phyloP scores from a whole-genome alignment of 345 rosid genomes.

The Sisymbrium altissimum region DNA sequence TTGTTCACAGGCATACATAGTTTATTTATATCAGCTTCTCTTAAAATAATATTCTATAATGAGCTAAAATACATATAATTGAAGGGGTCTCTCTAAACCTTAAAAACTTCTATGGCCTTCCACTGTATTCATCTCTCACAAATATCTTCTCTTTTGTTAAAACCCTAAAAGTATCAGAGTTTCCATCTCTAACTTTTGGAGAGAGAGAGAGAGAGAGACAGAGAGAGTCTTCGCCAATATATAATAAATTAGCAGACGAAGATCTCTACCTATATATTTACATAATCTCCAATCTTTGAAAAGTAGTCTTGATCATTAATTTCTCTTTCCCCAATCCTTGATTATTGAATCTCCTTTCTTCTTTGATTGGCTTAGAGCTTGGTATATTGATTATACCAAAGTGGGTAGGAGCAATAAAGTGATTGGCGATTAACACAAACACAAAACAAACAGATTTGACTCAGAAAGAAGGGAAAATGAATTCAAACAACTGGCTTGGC shows the following conservation, averaged over 20 bases:
- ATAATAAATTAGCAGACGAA: neutral
- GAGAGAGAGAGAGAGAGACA: conserved; percentile 17
- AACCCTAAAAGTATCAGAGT: conserved; percentile 24
- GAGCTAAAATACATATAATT: neutral
- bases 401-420: conserved; percentile 1
- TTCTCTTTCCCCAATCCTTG: conserved; percentile 19
- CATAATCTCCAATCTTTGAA: conserved; percentile 25
- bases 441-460: conserved; percentile 13
- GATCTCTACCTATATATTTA: conserved; percentile 11
- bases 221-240: neutral
- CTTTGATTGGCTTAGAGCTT: conserved; percentile 18
- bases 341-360: conserved; percentile 15
- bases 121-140: conserved; percentile 17
- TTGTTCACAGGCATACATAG: neutral
- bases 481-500: conserved; percentile 98
- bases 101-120: conserved; percentile 28
- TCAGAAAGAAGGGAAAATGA: conserved; percentile 40
- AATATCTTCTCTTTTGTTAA: conserved; percentile 18
- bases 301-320: conserved; percentile 22
- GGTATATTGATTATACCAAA: conserved; percentile 25
- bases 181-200: neutral
- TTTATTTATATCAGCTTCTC: neutral
- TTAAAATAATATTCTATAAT: conserved; percentile 7
- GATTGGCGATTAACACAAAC: conserved; percentile 8
- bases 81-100: conserved; percentile 8